A percentile compares a stretch with the other conserved stretches of the same genome.
Evolutionary conservation across 2,329 filamentous ascomycete species (phyloP).

Genomic region (Phialophora expanda): DNA sequence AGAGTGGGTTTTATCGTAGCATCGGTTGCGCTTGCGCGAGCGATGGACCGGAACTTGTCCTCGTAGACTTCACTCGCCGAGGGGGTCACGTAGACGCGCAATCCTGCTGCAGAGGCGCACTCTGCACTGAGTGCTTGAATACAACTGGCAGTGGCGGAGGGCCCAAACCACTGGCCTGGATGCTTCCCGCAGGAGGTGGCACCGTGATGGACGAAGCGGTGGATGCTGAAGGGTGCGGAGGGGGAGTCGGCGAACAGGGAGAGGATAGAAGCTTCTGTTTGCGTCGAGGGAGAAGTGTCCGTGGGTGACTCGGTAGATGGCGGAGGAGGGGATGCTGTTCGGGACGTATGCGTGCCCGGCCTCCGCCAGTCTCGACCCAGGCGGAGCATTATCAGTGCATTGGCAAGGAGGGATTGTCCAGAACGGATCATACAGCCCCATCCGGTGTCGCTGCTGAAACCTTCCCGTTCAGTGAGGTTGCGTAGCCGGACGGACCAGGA

Average conservation of each 20-base stretch:
- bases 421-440: slow-evolving; percentile 99
- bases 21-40: slow-evolving; percentile 62
- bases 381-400: slow-evolving; percentile 73
- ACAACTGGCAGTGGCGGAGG: slow-evolving; percentile 91
- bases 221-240: slow-evolving; percentile 87
- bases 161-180: slow-evolving; percentile 97
- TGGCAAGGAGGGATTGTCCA: slow-evolving; percentile 89
- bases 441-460: slow-evolving; percentile 90
- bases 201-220: slow-evolving; percentile 89
- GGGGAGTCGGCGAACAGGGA: slow-evolving; percentile 86
- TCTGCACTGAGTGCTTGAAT: slow-evolving; percentile 80
- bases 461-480: slow-evolving; percentile 76
- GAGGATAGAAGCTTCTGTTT: slow-evolving; percentile 60
- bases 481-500: slow-evolving; percentile 85
- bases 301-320: background rate
- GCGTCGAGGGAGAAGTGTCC: slow-evolving; percentile 12
- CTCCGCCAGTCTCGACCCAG: slow-evolving; percentile 68
- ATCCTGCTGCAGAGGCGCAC: slow-evolving; percentile 59
- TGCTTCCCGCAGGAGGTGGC: slow-evolving; percentile 88
- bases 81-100: slow-evolving; percentile 86
- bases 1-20: slow-evolving; percentile 80
- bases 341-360: slow-evolving; percentile 53
- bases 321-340: slow-evolving; percentile 5
- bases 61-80: slow-evolving; percentile 93
- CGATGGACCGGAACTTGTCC: slow-evolving; percentile 80